Conservation (phyloP, 83 land plant genomes). For the Thuja plicata region DNA sequence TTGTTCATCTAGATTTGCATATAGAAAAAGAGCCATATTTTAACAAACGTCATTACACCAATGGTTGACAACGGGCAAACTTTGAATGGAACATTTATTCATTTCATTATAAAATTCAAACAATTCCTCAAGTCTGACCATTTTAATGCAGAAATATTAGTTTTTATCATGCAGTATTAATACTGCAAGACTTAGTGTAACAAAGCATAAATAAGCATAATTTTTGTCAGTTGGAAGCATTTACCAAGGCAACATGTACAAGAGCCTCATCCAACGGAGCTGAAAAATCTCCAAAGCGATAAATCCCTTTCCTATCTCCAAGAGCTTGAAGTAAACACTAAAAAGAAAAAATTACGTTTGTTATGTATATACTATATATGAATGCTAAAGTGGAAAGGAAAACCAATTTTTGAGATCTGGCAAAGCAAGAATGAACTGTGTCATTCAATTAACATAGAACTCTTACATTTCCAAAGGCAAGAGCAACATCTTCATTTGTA, state of each 20-base stretch:
- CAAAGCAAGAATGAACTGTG: neutral
- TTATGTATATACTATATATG: neutral
- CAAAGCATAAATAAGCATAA: neutral
- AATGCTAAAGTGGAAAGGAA: neutral
- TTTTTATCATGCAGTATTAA: neutral
- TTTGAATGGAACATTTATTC: neutral
- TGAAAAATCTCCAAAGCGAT: slow-evolving; percentile 89
- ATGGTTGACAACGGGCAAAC: neutral
- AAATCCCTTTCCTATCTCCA: slow-evolving; percentile 90
- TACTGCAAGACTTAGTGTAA: neutral
- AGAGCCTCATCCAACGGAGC: slow-evolving; percentile 98
- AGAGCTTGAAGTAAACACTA: slow-evolving; percentile 88
- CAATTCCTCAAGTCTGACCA: neutral
- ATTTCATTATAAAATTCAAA: neutral
- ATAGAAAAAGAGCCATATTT: neutral
- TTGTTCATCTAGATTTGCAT: neutral
- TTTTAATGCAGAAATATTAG: neutral
- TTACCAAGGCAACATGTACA: slow-evolving; percentile 86
- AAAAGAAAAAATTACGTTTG: neutral
- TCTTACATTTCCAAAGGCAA: slow-evolving; percentile 89
- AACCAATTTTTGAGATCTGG: neutral
- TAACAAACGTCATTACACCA: neutral
- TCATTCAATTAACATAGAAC: neutral
- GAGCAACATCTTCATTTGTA: slow-evolving; percentile 98
- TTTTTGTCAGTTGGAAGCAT: neutral